Evolutionary conservation across 129 eudicot species (phyloP), one percentile per base, ranked within the genome.

Genomic region (Lonicera japonica): DNA sequence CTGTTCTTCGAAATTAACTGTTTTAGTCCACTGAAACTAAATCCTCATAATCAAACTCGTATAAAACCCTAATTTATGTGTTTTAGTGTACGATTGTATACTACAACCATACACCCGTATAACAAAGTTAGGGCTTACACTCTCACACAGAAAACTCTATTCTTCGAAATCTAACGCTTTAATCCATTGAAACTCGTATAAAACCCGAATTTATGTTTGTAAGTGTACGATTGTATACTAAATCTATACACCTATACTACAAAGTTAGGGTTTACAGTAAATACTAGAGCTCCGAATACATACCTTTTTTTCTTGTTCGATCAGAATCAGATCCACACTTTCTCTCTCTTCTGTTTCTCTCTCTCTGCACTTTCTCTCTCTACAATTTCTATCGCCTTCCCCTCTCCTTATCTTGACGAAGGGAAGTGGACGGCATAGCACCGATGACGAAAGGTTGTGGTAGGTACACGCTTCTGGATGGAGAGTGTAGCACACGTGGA

Each of bases 221-320:
- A 29, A 29, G 36, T 6, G 36, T 29, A 29, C 36, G 36, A 29
- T 29, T 29, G 6, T 6, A 29, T 29, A 29, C 2, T 29, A 29
- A 2, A 29, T 2, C 36, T 29, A 29, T 29, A 29, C 36, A 29
- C 2, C 36, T 29, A 29, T 29, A 29, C 36, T 1, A 29, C 6
- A 29, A 29, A 29, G 36, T 29, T 29, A 29, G 36, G 36, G 36
- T 29, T 29, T 29, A 2, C 36, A 29, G 36, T 29, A n/a, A 29
- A 29, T 6, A 29, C 40, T 61, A 64, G 70, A 75, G 76, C 60
- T 67, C 20, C 55, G 18, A 69, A 60, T 41, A 11, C 74, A 70
- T 73, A 81, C 86, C 86, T 73, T 61, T 65, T 61, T 65, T 58
- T 47, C 16, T 29, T 6, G 23, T 21, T n/a, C n/a, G 46, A 50